Evolutionary conservation across 306 rosid genomes (phyloP).

Genomic region (Ormosia semicastrata): DNA sequence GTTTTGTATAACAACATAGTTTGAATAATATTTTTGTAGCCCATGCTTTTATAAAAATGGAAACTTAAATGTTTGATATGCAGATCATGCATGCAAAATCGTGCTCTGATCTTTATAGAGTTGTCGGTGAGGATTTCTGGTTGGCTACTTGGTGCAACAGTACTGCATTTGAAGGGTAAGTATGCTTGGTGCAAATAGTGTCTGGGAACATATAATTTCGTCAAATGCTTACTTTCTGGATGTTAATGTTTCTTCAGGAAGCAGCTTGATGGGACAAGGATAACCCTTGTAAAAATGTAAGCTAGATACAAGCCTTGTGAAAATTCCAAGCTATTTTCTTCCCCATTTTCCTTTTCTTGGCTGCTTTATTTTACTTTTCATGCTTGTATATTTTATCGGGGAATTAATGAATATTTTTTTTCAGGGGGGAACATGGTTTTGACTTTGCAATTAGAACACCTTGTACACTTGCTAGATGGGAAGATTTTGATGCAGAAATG

Average conservation of each 20-base stretch:
- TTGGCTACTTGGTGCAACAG: conserved; percentile 94
- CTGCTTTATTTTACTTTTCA: neutral
- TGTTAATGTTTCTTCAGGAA: conserved; percentile 67
- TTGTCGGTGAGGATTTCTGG: conserved; percentile 95
- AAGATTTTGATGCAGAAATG: conserved; percentile 90
- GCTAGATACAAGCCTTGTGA: conserved; percentile 20
- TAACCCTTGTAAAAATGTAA: conserved; percentile 75
- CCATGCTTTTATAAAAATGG: neutral
- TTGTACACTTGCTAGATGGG: conserved; percentile 89
- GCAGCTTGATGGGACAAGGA: conserved; percentile 95
- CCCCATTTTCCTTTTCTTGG: neutral
- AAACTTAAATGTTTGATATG: conserved; percentile 29
- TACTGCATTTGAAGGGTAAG: conserved; percentile 83
- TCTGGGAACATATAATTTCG: conserved; percentile 13
- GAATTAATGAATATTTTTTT: conserved; percentile 24
- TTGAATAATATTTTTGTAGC: neutral
- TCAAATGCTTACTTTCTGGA: conserved; percentile 36
- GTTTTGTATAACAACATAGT: neutral
- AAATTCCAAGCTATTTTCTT: conserved; percentile 21
- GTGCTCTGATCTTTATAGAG: conserved; percentile 75
- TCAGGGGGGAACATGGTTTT: conserved; percentile 75
- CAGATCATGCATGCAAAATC: conserved; percentile 85
- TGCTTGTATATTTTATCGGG: conserved; percentile 4
- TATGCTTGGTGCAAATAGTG: conserved; percentile 8
- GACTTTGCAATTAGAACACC: conserved; percentile 95